Conservation (phyloP, 2,329 filamentous ascomycete genomes). For the Talaromyces sp. region DNA sequence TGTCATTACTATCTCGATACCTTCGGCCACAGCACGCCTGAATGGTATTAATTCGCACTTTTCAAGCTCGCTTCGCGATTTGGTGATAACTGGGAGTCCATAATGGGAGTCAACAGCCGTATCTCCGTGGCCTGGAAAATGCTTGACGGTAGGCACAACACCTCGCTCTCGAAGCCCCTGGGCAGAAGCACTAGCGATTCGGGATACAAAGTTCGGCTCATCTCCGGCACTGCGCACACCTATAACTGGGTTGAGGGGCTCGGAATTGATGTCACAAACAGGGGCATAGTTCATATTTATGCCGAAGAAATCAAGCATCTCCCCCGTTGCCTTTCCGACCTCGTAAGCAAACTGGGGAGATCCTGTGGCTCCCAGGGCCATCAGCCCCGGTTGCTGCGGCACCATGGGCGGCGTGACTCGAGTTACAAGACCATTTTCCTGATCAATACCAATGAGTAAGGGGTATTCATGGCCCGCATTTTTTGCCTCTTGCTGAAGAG, state of each 20-base stretch:
- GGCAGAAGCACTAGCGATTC: slow-evolving; percentile 36
- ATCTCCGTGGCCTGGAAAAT: slow-evolving; percentile 44
- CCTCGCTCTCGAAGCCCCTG: slow-evolving; percentile 35
- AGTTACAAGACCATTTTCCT: slow-evolving; percentile 44
- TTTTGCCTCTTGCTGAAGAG: slow-evolving; percentile 38
- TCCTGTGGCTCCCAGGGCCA: slow-evolving; percentile 42
- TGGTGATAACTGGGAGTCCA: slow-evolving; percentile 37
- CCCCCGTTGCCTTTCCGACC: slow-evolving; percentile 35
- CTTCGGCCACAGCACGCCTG: slow-evolving; percentile 37
- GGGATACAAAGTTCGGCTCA: slow-evolving; percentile 38
- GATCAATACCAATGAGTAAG: slow-evolving; percentile 43
- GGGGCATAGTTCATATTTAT: slow-evolving; percentile 47
- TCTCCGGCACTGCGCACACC: slow-evolving; percentile 41
- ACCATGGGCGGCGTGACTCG: slow-evolving; percentile 37
- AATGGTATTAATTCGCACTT: slow-evolving; percentile 42
- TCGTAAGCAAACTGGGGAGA: slow-evolving; percentile 30
- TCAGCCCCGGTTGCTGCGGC: slow-evolving; percentile 39
- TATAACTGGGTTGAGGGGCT: slow-evolving; percentile 42
- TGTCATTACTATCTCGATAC: slow-evolving; percentile 42
- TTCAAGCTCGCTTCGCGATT: slow-evolving; percentile 34
- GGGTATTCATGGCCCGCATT: slow-evolving; percentile 35
- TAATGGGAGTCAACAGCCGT: slow-evolving; percentile 43
- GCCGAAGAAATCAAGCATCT: slow-evolving; percentile 34
- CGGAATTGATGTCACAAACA: slow-evolving; percentile 42
- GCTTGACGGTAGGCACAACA: slow-evolving; percentile 41